These are phyloP conservation scores for Rutstroemia sp. DNA, from an alignment of 2,329 filamentous ascomycete species.

Conservation along the genomic window DNA sequence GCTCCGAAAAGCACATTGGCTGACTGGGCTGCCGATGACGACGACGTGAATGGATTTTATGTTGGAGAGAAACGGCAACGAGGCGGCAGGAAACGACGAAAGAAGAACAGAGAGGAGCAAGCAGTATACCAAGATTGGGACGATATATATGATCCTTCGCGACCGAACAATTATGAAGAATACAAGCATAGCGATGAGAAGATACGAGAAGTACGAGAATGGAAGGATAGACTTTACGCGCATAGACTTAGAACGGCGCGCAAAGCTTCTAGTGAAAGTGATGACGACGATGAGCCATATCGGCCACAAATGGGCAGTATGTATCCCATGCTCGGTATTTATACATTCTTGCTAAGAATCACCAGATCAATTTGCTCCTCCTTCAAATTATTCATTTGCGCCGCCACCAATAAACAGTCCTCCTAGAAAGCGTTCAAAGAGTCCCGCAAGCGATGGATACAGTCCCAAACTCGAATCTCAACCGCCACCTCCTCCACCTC, in stretches of 20 bases:
- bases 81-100: constrained; percentile 58
- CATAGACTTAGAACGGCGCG: constrained; percentile 45
- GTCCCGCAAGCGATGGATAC: constrained; percentile 14
- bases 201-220: constrained; percentile 70
- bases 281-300: constrained; percentile 35
- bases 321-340: constrained; percentile 16
- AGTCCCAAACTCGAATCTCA: constrained; percentile 11
- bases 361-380: constrained; percentile 53
- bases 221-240: constrained; percentile 75
- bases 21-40: constrained; percentile 80
- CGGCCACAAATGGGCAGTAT: constrained; percentile 38
- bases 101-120: constrained; percentile 62
- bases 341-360: constrained; percentile 12
- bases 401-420: constrained; percentile 40
- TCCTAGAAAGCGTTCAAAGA: constrained; percentile 37
- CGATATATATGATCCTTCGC: constrained; percentile 78
- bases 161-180: constrained; percentile 78
- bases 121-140: constrained; percentile 69
- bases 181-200: constrained; percentile 81
- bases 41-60: constrained; percentile 64
- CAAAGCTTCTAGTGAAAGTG: constrained; percentile 38
- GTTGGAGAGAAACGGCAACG: constrained; percentile 55
- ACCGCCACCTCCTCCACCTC: constrained; percentile 26
- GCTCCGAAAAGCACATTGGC: constrained; percentile 62
- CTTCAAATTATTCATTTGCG: constrained; percentile 47